Evolutionary conservation across 2,329 filamentous ascomycete genomes (phyloP).

Genomic region (Fusarium pseudonygamai): DNA sequence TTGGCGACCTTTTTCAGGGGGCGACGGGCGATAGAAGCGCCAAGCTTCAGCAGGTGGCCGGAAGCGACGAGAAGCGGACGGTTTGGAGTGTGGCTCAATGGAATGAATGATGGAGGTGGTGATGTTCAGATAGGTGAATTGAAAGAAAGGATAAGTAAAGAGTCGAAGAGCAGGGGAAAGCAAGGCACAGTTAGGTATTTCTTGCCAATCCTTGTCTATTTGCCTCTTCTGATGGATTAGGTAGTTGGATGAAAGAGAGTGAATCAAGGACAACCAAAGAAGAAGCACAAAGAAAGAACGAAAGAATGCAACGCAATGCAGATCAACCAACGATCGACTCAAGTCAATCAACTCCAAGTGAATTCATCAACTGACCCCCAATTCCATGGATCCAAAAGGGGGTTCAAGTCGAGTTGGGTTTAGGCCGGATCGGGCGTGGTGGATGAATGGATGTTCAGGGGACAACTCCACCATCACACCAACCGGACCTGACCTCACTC

Average conservation of each 20-base stretch:
- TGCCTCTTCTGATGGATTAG: neutral
- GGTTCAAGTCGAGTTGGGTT: slow-evolving; percentile 37
- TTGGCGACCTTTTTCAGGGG: slow-evolving; percentile 42
- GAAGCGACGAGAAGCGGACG: slow-evolving; percentile 29
- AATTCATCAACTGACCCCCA: slow-evolving; percentile 16
- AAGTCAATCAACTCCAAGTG: slow-evolving; percentile 19
- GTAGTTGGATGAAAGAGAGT: neutral
- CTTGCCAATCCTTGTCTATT: neutral
- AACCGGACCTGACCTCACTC: neutral
- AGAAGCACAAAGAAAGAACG: neutral
- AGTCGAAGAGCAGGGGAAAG: slow-evolving; percentile 12
- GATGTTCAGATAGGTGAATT: slow-evolving; percentile 19
- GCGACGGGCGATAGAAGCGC: slow-evolving; percentile 25
- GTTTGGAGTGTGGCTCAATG: slow-evolving; percentile 17
- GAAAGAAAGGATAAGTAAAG: neutral
- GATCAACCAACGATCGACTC: slow-evolving; percentile 31
- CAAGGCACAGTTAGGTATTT: neutral
- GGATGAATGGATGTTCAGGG: slow-evolving; percentile 13
- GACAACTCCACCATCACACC: slow-evolving; percentile 29
- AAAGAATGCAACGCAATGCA: slow-evolving; percentile 2
- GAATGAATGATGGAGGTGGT: slow-evolving; percentile 5
- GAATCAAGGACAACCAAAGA: slow-evolving; percentile 11
- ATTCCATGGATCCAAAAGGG: slow-evolving; percentile 38
- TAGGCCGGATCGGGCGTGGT: slow-evolving; percentile 29
- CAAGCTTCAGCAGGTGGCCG: slow-evolving; percentile 37